Evolutionary conservation across 306 rosid genomes (phyloP), one percentile per base, ranked within the genome.

Genomic region (Vigna mungo): DNA sequence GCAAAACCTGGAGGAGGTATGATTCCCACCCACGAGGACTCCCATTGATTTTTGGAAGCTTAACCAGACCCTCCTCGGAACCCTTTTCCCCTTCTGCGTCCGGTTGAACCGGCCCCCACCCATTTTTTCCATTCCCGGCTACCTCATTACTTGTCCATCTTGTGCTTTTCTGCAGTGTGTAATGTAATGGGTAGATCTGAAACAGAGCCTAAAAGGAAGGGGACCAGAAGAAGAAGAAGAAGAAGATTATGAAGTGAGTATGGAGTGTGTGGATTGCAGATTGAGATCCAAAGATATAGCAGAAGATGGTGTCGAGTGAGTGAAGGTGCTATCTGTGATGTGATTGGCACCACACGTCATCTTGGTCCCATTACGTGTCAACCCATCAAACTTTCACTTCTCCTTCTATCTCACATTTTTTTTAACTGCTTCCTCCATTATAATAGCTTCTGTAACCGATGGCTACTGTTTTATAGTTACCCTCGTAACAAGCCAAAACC

Each of bases 21-120:
- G 98, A 66, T 90, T 94, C 12, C 96, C 97, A 92, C 94, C 96
- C 96, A 92, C 95, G 93, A 94, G 98, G 94, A 92, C 81, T 5
- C 84, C 96, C 87, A 88, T 89, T 65, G 97, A 85, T 32, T 81
- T 92, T 88, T 92, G 96, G 55, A 92, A 83, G 70, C 90, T 91
- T 86, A 92, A 85, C 95, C 93, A 92, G 21, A 89, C 95, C 83
- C 89, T 81, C 21, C 67, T 85, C 6, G 92, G 88, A 75, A 80
- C 67, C 60, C 87, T 86, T 14, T 66, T 86, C 14, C 68, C 82
- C 7, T 34, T 60, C 20, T 14, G 44, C 67, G 14, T 34, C 1
- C 41, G 39, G 0, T 0, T 27, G 9, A 3, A 59, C 39, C 41
- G 41, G 10, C 41, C 41, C 65, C 23, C 46, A 32, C 46, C 68